These are phyloP conservation scores for Eucalyptus fibrosa DNA, from an alignment of 345 rosid species.

Conservation along the genomic window DNA sequence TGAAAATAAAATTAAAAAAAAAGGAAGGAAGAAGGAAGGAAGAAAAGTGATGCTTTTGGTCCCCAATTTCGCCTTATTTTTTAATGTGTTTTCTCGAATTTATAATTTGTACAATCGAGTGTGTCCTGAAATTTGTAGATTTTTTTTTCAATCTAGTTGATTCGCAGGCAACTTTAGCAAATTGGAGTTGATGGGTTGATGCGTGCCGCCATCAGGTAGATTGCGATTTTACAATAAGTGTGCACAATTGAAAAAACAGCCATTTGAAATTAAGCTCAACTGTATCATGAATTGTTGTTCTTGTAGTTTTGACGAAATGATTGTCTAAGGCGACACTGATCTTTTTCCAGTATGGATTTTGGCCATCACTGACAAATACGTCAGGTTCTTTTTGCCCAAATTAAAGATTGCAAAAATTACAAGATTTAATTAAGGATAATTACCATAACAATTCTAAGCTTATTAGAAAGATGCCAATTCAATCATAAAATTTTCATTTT, in stretches of 20 bases:
- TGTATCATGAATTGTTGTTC: neutral
- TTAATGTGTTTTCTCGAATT: neutral
- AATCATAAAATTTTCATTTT: neutral
- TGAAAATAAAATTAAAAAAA: neutral
- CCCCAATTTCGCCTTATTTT: neutral
- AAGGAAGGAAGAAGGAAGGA: neutral
- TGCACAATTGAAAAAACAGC: neutral
- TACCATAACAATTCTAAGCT: neutral
- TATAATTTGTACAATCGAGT: neutral
- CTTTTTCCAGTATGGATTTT: neutral
- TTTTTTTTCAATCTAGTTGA: neutral
- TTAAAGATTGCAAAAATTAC: neutral
- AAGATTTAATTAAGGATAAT: neutral
- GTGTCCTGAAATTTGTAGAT: neutral
- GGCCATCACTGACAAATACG: accelerated
- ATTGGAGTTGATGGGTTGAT: neutral
- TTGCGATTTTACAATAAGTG: neutral
- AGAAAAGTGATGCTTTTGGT: neutral
- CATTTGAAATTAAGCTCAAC: neutral
- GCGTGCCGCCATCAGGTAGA: accelerated
- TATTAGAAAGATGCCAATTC: neutral
- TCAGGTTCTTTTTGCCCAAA: neutral
- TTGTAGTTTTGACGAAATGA: neutral
- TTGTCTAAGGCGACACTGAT: neutral
- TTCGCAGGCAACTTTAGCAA: neutral